Evolutionary conservation across 208 protist genomes (phyloP).

Genomic region (Novymonas esmeraldas): DNA sequence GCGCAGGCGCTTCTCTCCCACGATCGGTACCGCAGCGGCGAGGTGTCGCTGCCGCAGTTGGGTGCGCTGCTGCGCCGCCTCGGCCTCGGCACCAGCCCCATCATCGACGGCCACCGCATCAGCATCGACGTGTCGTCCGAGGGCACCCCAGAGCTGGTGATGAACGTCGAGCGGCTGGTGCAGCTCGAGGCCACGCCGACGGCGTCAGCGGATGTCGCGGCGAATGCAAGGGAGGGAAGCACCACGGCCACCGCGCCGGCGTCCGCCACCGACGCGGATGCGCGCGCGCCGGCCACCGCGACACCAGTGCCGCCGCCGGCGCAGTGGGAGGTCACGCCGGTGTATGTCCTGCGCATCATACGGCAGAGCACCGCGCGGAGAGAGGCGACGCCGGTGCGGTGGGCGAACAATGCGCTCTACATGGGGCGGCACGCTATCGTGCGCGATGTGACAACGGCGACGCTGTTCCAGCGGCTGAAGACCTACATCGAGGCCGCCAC

Average conservation of each 20-base stretch:
- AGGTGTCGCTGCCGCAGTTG: constrained; percentile 54
- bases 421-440: constrained; percentile 45
- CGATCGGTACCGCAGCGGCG: constrained; percentile 62
- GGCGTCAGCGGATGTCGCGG: background rate
- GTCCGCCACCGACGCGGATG: background rate
- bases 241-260: background rate
- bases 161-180: constrained; percentile 27
- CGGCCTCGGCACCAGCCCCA: constrained; percentile 53
- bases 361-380: constrained; percentile 26
- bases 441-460: constrained; percentile 26
- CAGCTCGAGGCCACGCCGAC: background rate
- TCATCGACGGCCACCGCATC: constrained; percentile 42
- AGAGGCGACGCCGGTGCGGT: constrained; percentile 31
- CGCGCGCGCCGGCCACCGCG: background rate
- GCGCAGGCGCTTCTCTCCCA: constrained; percentile 56
- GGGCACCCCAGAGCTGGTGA: constrained; percentile 17
- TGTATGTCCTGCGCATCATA: constrained; percentile 46
- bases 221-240: background rate
- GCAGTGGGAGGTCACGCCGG: constrained; percentile 30
- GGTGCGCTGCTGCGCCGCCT: constrained; percentile 47
- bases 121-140: constrained; percentile 19
- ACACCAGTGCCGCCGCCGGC: background rate
- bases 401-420: constrained; percentile 33
- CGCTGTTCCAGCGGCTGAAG: constrained; percentile 53
- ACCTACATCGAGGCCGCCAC: constrained; percentile 63